Conservation (phyloP, 2,329 filamentous ascomycete genomes). For the Colletotrichum sublineola region DNA sequence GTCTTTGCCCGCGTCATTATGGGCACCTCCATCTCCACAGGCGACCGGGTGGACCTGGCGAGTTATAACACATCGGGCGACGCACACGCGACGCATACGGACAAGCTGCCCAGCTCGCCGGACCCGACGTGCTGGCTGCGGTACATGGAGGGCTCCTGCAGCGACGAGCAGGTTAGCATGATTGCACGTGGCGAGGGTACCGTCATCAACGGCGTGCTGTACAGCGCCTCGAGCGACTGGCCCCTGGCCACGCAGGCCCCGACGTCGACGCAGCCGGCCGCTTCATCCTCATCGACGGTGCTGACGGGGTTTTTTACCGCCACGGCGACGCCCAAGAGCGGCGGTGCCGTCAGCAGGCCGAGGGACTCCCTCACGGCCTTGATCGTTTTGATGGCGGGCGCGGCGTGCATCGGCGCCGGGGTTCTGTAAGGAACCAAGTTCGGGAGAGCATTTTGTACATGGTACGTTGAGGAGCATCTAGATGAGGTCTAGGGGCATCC, state of each 20-base stretch:
- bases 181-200: constrained; percentile 64
- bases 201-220: constrained; percentile 72
- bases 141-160: constrained; percentile 64
- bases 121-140: constrained; percentile 73
- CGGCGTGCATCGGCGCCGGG: constrained; percentile 1
- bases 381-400: constrained; percentile 45
- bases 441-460: neutral
- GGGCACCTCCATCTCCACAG: constrained; percentile 68
- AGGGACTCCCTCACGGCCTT: constrained; percentile 38
- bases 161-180: constrained; percentile 61
- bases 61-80: constrained; percentile 70
- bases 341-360: neutral
- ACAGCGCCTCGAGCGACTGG: constrained; percentile 58
- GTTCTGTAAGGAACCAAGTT: neutral
- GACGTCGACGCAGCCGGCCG: constrained; percentile 44
- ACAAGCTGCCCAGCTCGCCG: constrained; percentile 62
- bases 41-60: constrained; percentile 64
- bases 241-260: constrained; percentile 50
- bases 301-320: constrained; percentile 54
- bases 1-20: constrained; percentile 72
- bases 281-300: constrained; percentile 42
- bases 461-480: neutral
- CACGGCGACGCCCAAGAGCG: constrained; percentile 50
- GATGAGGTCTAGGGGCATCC: neutral
- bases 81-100: constrained; percentile 68